Percentiles rank a stretch among this genome's conserved stretches.
These are phyloP conservation scores for Scedosporium apiospermum DNA, from an alignment of 2,329 filamentous ascomycete genomes.

Conservation along the genomic window DNA sequence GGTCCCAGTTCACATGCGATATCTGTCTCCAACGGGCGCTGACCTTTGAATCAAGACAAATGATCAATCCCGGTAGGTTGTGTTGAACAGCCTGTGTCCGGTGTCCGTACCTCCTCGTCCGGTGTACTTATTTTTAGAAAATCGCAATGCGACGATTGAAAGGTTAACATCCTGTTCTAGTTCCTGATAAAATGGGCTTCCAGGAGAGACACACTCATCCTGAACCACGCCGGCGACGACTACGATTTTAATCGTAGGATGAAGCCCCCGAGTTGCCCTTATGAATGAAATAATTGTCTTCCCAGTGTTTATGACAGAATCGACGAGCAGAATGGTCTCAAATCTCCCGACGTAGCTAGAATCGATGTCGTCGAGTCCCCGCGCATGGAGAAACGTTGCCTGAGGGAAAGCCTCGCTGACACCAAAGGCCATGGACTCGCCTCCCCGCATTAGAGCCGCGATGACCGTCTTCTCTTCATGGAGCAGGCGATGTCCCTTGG, in stretches of 20 bases:
- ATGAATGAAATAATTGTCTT: neutral
- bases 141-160: conserved; percentile 39
- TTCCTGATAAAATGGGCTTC: conserved; percentile 11
- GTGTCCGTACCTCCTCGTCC: conserved; percentile 46
- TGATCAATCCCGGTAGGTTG: conserved; percentile 29
- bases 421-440: conserved; percentile 51
- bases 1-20: too few species aligned
- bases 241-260: conserved; percentile 34
- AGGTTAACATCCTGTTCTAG: conserved; percentile 12
- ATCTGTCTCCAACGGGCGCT: too few species aligned
- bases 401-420: conserved; percentile 41
- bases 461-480: conserved; percentile 42
- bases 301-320: neutral
- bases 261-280: conserved; percentile 11
- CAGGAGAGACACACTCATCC: conserved; percentile 14
- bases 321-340: neutral
- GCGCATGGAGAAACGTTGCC: conserved; percentile 42
- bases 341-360: neutral
- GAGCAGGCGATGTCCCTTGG: conserved; percentile 33
- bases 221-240: conserved; percentile 49
- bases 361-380: conserved; percentile 27
- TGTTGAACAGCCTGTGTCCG: conserved; percentile 51
- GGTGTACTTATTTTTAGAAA: conserved; percentile 47
- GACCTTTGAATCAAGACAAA: neutral
- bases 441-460: conserved; percentile 52